Evolutionary conservation across 2,329 filamentous ascomycete species (phyloP).

Genomic region (Fusarium newnesense): DNA sequence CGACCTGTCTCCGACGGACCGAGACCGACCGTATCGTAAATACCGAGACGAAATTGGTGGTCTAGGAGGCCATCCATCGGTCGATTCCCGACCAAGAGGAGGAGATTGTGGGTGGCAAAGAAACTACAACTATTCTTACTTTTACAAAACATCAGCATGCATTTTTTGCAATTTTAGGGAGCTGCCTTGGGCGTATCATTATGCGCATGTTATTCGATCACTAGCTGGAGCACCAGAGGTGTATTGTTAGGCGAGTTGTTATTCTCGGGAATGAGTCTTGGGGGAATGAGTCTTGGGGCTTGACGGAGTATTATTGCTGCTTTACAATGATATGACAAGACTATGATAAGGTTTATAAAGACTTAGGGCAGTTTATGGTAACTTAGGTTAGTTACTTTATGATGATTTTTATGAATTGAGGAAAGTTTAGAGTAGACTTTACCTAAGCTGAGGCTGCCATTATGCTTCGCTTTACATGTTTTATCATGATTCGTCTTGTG

Average conservation of each 20-base stretch:
- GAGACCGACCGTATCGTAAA: fast-evolving
- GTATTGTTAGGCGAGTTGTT: fast-evolving
- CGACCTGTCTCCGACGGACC: fast-evolving
- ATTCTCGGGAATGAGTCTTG: too few species aligned
- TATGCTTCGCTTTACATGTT: neutral
- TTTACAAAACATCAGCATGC: too few species aligned
- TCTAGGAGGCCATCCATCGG: neutral
- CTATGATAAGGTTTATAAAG: neutral
- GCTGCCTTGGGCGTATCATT: fast-evolving
- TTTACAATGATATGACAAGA: neutral
- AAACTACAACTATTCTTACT: too few species aligned
- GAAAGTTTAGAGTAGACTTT: neutral
- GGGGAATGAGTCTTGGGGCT: too few species aligned
- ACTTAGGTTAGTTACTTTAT: neutral
- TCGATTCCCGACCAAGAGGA: too few species aligned
- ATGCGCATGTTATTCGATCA: neutral
- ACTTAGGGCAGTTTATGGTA: neutral
- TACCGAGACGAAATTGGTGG: fast-evolving
- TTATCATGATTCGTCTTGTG: neutral
- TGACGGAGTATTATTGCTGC: too few species aligned
- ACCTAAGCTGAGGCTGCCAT: neutral
- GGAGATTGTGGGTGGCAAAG: too few species aligned
- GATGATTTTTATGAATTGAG: neutral
- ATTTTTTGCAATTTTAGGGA: neutral
- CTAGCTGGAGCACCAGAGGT: fast-evolving